Evolutionary conservation across 2,329 filamentous ascomycete genomes (phyloP).

Genomic region (Ceratocystis huliohia): DNA sequence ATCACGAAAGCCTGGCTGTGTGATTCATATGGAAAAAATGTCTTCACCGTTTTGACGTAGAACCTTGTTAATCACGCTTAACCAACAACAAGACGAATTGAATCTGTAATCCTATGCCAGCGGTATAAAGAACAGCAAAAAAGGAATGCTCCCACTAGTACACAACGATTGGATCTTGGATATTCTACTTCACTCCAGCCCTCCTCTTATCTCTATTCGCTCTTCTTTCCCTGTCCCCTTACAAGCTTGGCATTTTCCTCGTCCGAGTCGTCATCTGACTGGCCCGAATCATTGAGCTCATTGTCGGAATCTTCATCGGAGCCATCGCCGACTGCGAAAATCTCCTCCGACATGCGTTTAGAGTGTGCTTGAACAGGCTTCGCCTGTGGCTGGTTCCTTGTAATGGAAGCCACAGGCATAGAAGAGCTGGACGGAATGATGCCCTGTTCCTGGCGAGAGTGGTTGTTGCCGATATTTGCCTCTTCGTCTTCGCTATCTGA

Average conservation of each 20-base stretch:
- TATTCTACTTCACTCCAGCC: background rate
- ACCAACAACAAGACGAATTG: too few relatives aligned
- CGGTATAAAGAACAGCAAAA: background rate
- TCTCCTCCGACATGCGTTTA: slow-evolving; percentile 60
- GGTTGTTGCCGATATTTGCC: slow-evolving; percentile 19
- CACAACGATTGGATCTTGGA: background rate
- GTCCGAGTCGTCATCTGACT: slow-evolving; percentile 25
- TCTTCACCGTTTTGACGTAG: too few relatives aligned
- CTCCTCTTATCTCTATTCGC: slow-evolving; percentile 4
- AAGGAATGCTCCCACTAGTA: background rate
- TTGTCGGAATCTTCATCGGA: slow-evolving; percentile 16
- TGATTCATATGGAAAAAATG: too few relatives aligned
- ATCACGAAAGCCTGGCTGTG: too few relatives aligned
- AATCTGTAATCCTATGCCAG: too few relatives aligned
- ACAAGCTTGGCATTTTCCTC: slow-evolving; percentile 49
- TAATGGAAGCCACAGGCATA: slow-evolving; percentile 11
- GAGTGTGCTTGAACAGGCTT: slow-evolving; percentile 27
- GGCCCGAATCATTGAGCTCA: background rate
- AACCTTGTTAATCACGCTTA: too few relatives aligned
- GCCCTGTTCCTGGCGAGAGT: slow-evolving; percentile 14
- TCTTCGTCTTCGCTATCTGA: slow-evolving; percentile 46
- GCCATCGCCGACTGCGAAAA: slow-evolving; percentile 78
- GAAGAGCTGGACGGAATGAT: slow-evolving; percentile 17
- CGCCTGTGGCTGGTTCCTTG: slow-evolving; percentile 21
- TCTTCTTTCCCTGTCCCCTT: slow-evolving; percentile 27